Conservation (phyloP, 495 filamentous ascomycete species). For the Podospora pseudopauciseta region DNA sequence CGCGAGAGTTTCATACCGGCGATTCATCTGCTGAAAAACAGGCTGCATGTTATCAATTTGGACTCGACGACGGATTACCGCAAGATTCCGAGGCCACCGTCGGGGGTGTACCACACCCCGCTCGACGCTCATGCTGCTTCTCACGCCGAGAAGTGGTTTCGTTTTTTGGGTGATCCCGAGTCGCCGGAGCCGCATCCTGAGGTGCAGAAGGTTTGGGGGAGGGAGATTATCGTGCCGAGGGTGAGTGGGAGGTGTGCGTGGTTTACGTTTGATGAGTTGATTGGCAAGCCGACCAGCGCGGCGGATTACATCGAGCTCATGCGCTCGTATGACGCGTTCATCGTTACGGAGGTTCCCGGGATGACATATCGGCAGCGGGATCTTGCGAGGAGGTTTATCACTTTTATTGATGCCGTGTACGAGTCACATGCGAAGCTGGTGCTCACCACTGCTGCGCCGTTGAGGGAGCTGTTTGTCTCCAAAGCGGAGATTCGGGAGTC, state of each 20-base stretch:
- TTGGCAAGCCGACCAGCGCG: slow-evolving; percentile 79
- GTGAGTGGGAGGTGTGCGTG: slow-evolving; percentile 84
- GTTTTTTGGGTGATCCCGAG: slow-evolving; percentile 80
- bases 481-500: slow-evolving; percentile 64
- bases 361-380: slow-evolving; percentile 88
- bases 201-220: slow-evolving; percentile 88
- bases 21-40: slow-evolving; percentile 81
- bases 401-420: slow-evolving; percentile 94
- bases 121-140: slow-evolving; percentile 70
- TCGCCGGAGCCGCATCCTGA: slow-evolving; percentile 71
- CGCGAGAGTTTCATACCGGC: slow-evolving; percentile 91
- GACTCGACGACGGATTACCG: slow-evolving; percentile 96
- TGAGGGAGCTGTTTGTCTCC: slow-evolving; percentile 86
- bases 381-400: slow-evolving; percentile 89
- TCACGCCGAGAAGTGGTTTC: slow-evolving; percentile 92
- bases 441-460: slow-evolving; percentile 79
- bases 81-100: slow-evolving; percentile 89
- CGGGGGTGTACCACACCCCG: slow-evolving; percentile 83
- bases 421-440: slow-evolving; percentile 86
- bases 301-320: slow-evolving; percentile 95
- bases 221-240: slow-evolving; percentile 78
- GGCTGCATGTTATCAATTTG: slow-evolving; percentile 84
- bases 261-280: slow-evolving; percentile 88
- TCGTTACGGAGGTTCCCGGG: slow-evolving; percentile 84
- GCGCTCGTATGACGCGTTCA: slow-evolving; percentile 84